phyloP scores from a whole-genome alignment of 2,329 filamentous ascomycete genomes.

The Monilinia aucupariae region DNA sequence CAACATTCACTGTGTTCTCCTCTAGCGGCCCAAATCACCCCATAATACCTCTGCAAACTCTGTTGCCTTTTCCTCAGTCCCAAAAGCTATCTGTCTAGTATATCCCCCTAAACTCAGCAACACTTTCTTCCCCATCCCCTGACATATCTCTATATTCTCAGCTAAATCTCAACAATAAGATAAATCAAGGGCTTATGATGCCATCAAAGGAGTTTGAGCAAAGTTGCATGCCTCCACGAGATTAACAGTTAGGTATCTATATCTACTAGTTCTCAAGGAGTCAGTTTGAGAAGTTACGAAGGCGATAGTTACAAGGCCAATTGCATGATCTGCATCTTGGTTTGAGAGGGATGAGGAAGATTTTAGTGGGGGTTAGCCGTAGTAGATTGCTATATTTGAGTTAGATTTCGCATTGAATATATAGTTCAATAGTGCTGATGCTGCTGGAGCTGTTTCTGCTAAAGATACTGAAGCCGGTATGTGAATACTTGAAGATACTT shows the following conservation, averaged over 20 bases:
- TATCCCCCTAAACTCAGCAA: conserved; percentile 38
- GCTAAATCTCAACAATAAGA: conserved; percentile 38
- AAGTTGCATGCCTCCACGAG: conserved; percentile 36
- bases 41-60: conserved; percentile 35
- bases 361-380: conserved; percentile 30
- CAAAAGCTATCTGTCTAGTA: conserved; percentile 31
- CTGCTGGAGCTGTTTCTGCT: background rate
- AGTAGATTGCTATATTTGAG: conserved; percentile 36
- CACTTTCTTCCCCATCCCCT: conserved; percentile 38
- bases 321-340: conserved; percentile 34
- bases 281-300: conserved; percentile 23
- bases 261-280: conserved; percentile 14
- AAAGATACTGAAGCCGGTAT: background rate
- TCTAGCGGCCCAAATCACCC: conserved; percentile 36
- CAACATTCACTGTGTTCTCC: conserved; percentile 17
- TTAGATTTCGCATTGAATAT: conserved; percentile 29
- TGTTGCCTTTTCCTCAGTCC: conserved; percentile 29
- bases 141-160: conserved; percentile 33
- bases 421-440: conserved; percentile 18
- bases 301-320: conserved; percentile 37
- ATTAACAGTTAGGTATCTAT: conserved; percentile 26
- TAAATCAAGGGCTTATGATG: conserved; percentile 36
- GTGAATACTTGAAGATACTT: background rate
- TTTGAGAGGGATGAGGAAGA: conserved; percentile 29
- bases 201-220: conserved; percentile 33